Percentiles rank a stretch among this genome's conserved stretches.
These are phyloP conservation scores for Fusarium sp. DNA, from an alignment of 2,329 filamentous ascomycete genomes.

Conservation along the genomic window DNA sequence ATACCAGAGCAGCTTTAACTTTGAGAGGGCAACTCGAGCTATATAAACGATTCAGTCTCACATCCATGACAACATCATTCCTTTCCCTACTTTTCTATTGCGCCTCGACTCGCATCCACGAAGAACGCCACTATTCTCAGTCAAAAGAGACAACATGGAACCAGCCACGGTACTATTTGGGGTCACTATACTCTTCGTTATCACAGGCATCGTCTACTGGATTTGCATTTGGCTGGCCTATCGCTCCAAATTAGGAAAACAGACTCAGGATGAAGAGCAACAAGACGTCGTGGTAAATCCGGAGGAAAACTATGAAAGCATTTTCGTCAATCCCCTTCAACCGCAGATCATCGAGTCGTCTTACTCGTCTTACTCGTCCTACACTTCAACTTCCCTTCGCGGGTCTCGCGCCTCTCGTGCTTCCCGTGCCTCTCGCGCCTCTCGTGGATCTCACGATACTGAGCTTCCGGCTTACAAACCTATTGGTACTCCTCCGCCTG, in stretches of 20 bases:
- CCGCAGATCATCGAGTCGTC: background rate
- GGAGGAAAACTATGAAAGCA: background rate
- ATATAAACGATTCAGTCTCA: background rate
- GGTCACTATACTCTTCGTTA: background rate
- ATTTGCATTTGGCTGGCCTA: background rate
- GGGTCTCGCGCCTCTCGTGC: background rate
- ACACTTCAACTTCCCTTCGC: background rate
- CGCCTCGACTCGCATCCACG: background rate
- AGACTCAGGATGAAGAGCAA: background rate
- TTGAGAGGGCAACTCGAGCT: background rate
- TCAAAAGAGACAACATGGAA: background rate
- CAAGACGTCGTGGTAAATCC: background rate
- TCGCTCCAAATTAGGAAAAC: background rate
- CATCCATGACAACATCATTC: background rate
- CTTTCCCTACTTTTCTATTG: background rate
- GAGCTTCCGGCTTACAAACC: background rate
- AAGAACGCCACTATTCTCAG: background rate
- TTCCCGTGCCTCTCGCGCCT: background rate
- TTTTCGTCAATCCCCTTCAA: background rate
- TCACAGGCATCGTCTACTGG: background rate
- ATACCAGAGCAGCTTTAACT: background rate
- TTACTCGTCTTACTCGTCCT: too few species aligned
- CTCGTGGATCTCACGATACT: background rate
- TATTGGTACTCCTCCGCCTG: background rate
- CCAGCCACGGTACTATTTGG: fast-evolving